Conservation (phyloP, 805 yeast genomes). For the Metschnikowia matae region DNA sequence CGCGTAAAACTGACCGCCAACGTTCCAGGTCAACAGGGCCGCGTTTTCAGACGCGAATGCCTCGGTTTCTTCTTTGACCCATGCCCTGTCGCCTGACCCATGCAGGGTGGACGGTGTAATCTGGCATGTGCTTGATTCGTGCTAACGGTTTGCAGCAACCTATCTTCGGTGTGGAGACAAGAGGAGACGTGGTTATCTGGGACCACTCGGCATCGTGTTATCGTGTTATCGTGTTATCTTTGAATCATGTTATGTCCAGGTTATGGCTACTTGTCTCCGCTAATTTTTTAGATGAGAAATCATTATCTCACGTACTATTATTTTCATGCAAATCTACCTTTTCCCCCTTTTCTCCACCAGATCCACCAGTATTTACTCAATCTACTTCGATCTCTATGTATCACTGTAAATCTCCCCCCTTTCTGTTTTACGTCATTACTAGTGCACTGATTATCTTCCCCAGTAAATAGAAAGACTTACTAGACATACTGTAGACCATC, state of each 20-base stretch:
- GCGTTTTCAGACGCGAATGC: not conserved
- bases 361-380: too few relatives aligned
- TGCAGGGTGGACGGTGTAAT: not conserved
- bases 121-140: not conserved
- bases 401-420: too few relatives aligned
- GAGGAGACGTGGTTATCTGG: not conserved
- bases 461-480: too few relatives aligned
- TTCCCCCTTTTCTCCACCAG: too few relatives aligned
- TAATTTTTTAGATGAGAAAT: too few relatives aligned
- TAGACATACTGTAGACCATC: too few relatives aligned
- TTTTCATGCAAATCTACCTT: too few relatives aligned
- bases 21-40: not conserved
- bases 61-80: not conserved
- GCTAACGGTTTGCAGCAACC: not conserved
- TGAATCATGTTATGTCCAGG: not conserved
- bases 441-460: too few relatives aligned
- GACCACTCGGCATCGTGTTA: not conserved
- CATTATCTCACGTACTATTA: too few relatives aligned
- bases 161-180: not conserved
- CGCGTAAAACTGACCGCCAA: slow-evolving; percentile 1
- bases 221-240: not conserved
- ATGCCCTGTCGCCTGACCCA: not conserved
- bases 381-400: too few relatives aligned
- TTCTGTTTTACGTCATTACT: too few relatives aligned
- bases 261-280: too few relatives aligned